phyloP scores from a whole-genome alignment of 2,329 filamentous ascomycete genomes.

The Colletotrichum musicola region DNA sequence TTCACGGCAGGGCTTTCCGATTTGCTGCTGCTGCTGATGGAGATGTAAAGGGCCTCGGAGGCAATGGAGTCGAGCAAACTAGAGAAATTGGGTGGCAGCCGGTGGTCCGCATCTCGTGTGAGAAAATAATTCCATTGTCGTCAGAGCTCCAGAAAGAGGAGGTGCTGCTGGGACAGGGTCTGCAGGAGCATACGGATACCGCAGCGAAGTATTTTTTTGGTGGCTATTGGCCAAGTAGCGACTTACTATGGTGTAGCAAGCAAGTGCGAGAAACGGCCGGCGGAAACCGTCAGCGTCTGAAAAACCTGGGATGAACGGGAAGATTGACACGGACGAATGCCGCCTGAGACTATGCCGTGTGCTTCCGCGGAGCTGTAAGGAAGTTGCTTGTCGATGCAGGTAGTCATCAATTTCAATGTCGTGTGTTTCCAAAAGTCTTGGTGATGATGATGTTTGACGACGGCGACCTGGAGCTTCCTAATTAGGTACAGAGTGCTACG shows the following conservation, averaged over 20 bases:
- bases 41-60: slow-evolving; percentile 2
- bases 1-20: slow-evolving; percentile 21
- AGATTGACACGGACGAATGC: not conserved
- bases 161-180: slow-evolving; percentile 34
- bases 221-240: not conserved
- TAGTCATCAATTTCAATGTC: slow-evolving; percentile 1
- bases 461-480: too few relatives aligned
- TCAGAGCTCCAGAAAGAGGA: slow-evolving; percentile 33
- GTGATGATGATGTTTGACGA: too few relatives aligned
- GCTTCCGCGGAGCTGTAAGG: slow-evolving; percentile 1
- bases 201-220: slow-evolving; percentile 18
- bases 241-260: not conserved
- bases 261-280: not conserved
- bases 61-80: not conserved
- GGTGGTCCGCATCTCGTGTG: not conserved
- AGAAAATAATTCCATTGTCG: slow-evolving; percentile 11
- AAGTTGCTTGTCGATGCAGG: slow-evolving; percentile 21
- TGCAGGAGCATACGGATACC: slow-evolving; percentile 9
- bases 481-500: too few relatives aligned
- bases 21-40: slow-evolving; percentile 27
- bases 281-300: slow-evolving; percentile 24
- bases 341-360: slow-evolving; percentile 6
- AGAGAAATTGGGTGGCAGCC: not conserved
- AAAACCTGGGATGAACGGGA: slow-evolving; percentile 30
- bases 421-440: too few relatives aligned